Evolutionary conservation across 192 early-diverging fungal species (phyloP).

Genomic region (Backusella mclennaniae): DNA sequence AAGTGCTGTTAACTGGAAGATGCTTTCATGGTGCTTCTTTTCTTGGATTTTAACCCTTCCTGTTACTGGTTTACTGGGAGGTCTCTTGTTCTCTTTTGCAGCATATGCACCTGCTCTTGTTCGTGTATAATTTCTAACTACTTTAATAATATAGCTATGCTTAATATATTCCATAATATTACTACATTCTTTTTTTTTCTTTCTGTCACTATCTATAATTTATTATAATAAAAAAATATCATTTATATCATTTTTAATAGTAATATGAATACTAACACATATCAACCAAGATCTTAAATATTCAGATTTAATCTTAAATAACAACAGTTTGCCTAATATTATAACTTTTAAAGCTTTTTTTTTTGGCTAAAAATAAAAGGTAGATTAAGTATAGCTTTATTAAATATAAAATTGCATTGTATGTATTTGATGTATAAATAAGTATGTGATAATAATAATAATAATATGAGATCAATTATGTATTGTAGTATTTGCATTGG

Average conservation of each 20-base stretch:
- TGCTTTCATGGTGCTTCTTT: slow-evolving; percentile 59
- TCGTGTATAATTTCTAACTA: neutral
- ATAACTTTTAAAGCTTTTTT: neutral
- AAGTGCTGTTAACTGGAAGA: slow-evolving; percentile 75
- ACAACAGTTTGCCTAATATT: neutral
- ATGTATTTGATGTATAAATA: neutral
- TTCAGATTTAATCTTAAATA: no score
- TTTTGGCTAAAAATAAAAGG: neutral
- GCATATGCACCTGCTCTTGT: slow-evolving; percentile 41
- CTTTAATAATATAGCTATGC: neutral
- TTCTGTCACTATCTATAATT: neutral
- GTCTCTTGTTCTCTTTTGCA: slow-evolving; percentile 67
- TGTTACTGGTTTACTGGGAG: slow-evolving; percentile 60
- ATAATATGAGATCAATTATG: neutral
- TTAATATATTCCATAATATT: neutral
- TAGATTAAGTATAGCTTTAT: neutral
- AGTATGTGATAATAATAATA: neutral
- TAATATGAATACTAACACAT: no score
- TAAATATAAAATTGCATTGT: neutral
- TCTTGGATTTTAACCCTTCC: slow-evolving; percentile 81
- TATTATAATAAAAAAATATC: neutral
- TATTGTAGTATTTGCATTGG: neutral
- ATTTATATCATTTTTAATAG: no score
- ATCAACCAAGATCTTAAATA: no score
- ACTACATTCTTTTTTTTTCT: neutral